Evolutionary conservation across 2,329 filamentous ascomycete genomes (phyloP).

Genomic region (Stemphylium lycopersici): DNA sequence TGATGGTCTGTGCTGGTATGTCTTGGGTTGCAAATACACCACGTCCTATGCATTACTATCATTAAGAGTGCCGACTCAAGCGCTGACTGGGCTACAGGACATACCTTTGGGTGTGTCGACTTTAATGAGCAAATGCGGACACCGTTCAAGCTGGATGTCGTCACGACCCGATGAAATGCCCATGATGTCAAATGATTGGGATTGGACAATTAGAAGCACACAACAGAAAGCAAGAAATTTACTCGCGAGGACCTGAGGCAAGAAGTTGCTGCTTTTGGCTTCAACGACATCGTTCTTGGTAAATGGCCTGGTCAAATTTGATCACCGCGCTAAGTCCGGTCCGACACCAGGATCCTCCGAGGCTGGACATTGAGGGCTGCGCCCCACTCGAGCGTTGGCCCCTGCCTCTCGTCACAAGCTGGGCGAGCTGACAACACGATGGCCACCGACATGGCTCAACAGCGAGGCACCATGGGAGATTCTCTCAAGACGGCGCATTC

Average conservation of each 20-base stretch:
- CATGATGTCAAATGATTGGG: not conserved
- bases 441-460: conserved; percentile 44
- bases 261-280: not conserved
- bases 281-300: not conserved
- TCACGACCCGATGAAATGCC: not conserved
- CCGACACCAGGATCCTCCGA: not conserved
- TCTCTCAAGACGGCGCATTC: conserved; percentile 68
- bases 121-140: conserved; percentile 51
- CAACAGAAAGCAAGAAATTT: not conserved
- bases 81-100: not conserved
- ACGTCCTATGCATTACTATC: conserved; percentile 51
- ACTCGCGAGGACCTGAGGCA: not conserved
- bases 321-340: conserved; percentile 9
- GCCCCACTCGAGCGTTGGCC: conserved; percentile 22
- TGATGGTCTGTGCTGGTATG: conserved; percentile 56
- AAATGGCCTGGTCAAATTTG: conserved; percentile 6
- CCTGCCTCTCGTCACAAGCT: conserved; percentile 12
- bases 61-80: not conserved
- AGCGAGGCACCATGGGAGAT: conserved; percentile 48
- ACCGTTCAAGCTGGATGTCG: conserved; percentile 49
- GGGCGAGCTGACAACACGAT: conserved; percentile 6
- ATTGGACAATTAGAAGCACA: not conserved
- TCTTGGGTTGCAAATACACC: conserved; percentile 58
- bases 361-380: conserved; percentile 3
- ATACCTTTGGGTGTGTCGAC: conserved; percentile 60